Percentiles rank a stretch among this genome's conserved stretches.
Evolutionary conservation across 768 basidiomycete genomes (phyloP).

Genomic region (button mushroom (Agaricus bisporus)): DNA sequence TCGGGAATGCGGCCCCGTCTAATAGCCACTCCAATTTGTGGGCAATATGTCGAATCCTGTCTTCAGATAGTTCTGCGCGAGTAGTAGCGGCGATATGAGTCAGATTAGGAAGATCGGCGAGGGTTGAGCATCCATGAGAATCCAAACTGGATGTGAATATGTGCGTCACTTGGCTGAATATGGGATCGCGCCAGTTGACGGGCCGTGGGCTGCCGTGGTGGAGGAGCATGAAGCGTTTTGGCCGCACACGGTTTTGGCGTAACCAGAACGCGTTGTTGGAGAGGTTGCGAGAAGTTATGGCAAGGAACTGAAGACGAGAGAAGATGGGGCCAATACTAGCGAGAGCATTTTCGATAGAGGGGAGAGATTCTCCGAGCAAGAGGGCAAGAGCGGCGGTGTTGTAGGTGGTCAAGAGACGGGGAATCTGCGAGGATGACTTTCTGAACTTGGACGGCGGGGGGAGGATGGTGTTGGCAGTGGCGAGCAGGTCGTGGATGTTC

Average conservation of each 20-base stretch:
- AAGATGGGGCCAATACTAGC: constrained; percentile 27
- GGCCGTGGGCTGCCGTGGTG: constrained; percentile 28
- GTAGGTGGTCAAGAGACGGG: constrained; percentile 26
- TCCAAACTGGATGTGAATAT: constrained; percentile 26
- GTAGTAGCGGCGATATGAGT: constrained; percentile 30
- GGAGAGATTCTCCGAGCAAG: constrained; percentile 23
- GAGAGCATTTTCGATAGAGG: constrained; percentile 28
- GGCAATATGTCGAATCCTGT: constrained; percentile 2
- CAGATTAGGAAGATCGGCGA: constrained; percentile 24
- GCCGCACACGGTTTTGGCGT: constrained; percentile 24
- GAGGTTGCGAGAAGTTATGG: constrained; percentile 27
- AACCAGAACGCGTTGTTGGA: constrained; percentile 30
- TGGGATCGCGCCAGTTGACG: constrained; percentile 28
- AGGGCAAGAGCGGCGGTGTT: constrained; percentile 25
- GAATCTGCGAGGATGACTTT: constrained; percentile 17
- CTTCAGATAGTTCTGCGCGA: constrained; percentile 17
- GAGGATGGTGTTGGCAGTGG: constrained; percentile 23
- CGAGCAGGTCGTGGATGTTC: constrained; percentile 20
- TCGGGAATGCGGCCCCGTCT: neutral
- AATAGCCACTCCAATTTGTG: constrained; percentile 6
- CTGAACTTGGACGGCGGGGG: constrained; percentile 16
- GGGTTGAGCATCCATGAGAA: constrained; percentile 24
- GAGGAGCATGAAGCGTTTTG: constrained; percentile 22
- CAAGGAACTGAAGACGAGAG: constrained; percentile 23
- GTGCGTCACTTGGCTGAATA: constrained; percentile 27